phyloP scores from a whole-genome alignment of 805 yeast species.

The Candida nonsorbophila region DNA sequence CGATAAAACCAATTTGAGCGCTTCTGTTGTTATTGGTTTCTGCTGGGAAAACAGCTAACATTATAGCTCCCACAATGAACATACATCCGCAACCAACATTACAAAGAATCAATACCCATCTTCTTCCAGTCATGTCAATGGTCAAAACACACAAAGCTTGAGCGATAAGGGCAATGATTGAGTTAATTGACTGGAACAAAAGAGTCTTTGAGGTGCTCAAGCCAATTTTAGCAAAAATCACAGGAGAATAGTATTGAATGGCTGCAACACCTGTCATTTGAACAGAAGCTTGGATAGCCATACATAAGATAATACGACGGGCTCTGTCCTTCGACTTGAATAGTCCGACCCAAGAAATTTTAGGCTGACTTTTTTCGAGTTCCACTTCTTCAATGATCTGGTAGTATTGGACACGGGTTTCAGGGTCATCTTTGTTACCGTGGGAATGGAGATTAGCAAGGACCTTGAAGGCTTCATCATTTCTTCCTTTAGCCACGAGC shows the following conservation, averaged over 20 bases:
- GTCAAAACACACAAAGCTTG: conserved; percentile 30
- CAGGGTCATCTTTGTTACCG: conserved; percentile 9
- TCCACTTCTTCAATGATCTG: conserved; percentile 13
- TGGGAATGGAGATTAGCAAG: conserved; percentile 21
- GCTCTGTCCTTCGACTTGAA: conserved; percentile 14
- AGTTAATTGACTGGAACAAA: conserved; percentile 23
- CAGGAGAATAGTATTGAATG: conserved; percentile 29
- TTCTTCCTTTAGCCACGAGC: conserved; percentile 46
- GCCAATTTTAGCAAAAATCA: conserved; percentile 24
- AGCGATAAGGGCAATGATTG: conserved; percentile 28
- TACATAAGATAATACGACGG: conserved; percentile 17
- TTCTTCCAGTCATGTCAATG: conserved; percentile 32
- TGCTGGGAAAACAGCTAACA: conserved; percentile 12
- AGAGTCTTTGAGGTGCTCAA: conserved; percentile 16
- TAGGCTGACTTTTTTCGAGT: conserved; percentile 7
- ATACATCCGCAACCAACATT: conserved; percentile 25
- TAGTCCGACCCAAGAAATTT: conserved; percentile 8
- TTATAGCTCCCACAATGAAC: conserved; percentile 19
- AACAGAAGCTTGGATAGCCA: conserved; percentile 12
- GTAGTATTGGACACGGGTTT: conserved; percentile 10
- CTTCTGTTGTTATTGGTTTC: conserved; percentile 16
- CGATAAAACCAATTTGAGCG: conserved; percentile 33
- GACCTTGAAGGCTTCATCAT: conserved; percentile 45
- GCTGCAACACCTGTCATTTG: conserved; percentile 31
- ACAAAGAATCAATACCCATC: conserved; percentile 27